A percentile compares a stretch with the other conserved stretches of the same genome.
Conservation (phyloP, 2,329 filamentous ascomycete genomes). For the Saccharata proteae region DNA sequence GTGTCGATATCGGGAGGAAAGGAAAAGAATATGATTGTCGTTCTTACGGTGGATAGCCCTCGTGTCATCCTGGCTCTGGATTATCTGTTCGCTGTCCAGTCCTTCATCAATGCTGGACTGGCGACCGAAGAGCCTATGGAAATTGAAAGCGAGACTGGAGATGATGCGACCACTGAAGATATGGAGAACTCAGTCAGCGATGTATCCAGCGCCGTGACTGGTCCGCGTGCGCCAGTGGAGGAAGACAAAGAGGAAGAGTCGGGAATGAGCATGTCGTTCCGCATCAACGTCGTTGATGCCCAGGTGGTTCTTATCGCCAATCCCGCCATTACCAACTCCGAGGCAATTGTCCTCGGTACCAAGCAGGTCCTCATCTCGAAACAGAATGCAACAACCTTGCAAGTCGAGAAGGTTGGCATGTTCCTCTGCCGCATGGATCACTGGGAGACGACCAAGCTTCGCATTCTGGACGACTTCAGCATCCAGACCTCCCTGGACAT, state of each 20-base stretch:
- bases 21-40: conserved; percentile 72
- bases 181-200: conserved; percentile 25
- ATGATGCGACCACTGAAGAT: conserved; percentile 34
- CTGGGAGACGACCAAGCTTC: conserved; percentile 78
- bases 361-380: conserved; percentile 89
- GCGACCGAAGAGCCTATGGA: conserved; percentile 43
- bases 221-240: conserved; percentile 15
- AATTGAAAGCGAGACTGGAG: conserved; percentile 45
- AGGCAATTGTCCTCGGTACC: conserved; percentile 88
- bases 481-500: conserved; percentile 80
- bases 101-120: conserved; percentile 63
- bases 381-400: conserved; percentile 86
- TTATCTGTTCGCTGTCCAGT: conserved; percentile 82
- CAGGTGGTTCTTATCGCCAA: conserved; percentile 96
- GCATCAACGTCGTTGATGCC: conserved; percentile 88
- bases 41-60: conserved; percentile 90
- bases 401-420: conserved; percentile 92
- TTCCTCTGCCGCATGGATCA: conserved; percentile 97
- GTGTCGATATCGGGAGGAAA: conserved; percentile 80
- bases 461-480: conserved; percentile 95
- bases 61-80: conserved; percentile 91
- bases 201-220: conserved; percentile 20
- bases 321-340: conserved; percentile 75
- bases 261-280: conserved; percentile 69
- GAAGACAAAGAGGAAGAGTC: conserved; percentile 16